These are phyloP conservation scores for Colletotrichum lentis DNA, from an alignment of 2,329 filamentous ascomycete genomes.

Conservation along the genomic window DNA sequence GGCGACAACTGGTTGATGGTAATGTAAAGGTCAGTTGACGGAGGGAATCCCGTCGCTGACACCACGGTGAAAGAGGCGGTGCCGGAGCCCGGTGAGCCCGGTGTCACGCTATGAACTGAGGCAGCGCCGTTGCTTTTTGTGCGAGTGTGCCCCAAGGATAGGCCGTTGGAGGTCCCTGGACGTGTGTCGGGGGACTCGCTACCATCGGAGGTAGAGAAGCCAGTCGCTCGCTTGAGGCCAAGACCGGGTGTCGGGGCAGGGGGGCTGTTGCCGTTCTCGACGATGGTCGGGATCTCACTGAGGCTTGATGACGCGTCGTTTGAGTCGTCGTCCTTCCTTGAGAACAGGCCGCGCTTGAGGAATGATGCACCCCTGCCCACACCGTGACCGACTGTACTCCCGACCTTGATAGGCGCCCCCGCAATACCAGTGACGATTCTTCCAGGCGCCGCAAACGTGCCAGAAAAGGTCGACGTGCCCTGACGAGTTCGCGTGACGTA, in stretches of 20 bases:
- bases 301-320: constrained; percentile 53
- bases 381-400: constrained; percentile 74
- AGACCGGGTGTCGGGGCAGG: constrained; percentile 42
- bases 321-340: constrained; percentile 70
- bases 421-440: constrained; percentile 84
- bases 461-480: constrained; percentile 91
- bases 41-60: constrained; percentile 79
- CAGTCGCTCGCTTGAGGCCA: constrained; percentile 54
- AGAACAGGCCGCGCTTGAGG: constrained; percentile 82
- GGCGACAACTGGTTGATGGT: constrained; percentile 71
- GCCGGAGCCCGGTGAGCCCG: constrained; percentile 70
- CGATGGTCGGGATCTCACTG: constrained; percentile 50
- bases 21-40: constrained; percentile 81
- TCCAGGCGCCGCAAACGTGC: constrained; percentile 85
- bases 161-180: constrained; percentile 48
- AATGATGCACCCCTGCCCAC: constrained; percentile 92
- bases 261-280: constrained; percentile 54
- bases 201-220: constrained; percentile 43
- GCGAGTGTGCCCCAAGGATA: constrained; percentile 54
- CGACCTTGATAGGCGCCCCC: constrained; percentile 93
- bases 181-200: constrained; percentile 41
- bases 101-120: constrained; percentile 71
- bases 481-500: constrained; percentile 88
- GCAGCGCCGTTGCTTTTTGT: constrained; percentile 69
- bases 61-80: constrained; percentile 83